phyloP scores from a whole-genome alignment of 306 rosid species.

The Elaeagnus macrophylla region DNA sequence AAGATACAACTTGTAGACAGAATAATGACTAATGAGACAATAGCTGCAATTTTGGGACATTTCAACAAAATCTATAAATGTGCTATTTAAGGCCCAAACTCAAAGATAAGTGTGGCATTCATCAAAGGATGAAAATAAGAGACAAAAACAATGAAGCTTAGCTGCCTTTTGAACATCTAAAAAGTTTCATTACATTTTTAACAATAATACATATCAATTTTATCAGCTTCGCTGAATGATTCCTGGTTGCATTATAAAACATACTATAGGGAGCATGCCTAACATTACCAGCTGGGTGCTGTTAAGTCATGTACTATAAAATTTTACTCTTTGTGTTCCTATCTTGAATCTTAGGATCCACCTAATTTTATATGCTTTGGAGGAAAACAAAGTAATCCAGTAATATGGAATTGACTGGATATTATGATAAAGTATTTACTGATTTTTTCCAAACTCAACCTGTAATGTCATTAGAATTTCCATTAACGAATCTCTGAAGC shows the following conservation, averaged over 20 bases:
- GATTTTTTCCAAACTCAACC: conserved; percentile 18
- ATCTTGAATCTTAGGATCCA: conserved; percentile 7
- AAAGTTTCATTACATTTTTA: neutral
- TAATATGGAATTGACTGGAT: neutral
- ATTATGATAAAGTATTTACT: conserved; percentile 4
- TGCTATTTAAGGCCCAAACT: no score
- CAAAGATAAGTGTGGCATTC: neutral
- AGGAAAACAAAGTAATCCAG: conserved; percentile 1
- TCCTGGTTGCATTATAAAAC: neutral
- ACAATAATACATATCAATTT: neutral
- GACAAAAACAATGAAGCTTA: neutral
- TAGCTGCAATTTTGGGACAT: no score
- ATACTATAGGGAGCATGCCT: conserved; percentile 12
- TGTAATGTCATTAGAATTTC: conserved; percentile 20
- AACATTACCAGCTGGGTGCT: conserved; percentile 28
- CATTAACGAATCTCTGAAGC: conserved; percentile 24
- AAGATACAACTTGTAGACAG: no score
- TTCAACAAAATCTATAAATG: no score
- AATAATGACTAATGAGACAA: no score
- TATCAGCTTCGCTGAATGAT: conserved; percentile 2
- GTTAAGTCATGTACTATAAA: conserved; percentile 7
- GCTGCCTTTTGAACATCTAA: neutral
- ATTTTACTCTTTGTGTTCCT: conserved; percentile 4
- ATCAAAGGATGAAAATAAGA: neutral
- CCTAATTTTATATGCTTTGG: conserved; percentile 4